Percentiles rank a stretch among this genome's conserved stretches.
These are phyloP conservation scores for Penicillium brasilianum DNA, from an alignment of 2,329 filamentous ascomycete species.

Conservation along the genomic window DNA sequence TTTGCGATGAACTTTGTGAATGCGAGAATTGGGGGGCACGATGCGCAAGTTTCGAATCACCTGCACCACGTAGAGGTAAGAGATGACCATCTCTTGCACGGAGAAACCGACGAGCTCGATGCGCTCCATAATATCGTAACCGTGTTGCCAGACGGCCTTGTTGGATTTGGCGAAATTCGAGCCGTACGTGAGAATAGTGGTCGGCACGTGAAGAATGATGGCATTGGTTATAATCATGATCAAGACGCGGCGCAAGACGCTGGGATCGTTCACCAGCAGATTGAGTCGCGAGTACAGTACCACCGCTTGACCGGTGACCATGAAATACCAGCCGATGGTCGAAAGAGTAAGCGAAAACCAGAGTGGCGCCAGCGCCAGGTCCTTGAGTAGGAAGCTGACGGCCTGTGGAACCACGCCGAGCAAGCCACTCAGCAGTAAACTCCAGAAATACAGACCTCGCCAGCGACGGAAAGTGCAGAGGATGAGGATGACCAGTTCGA, in stretches of 20 bases:
- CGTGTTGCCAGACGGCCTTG: slow-evolving; percentile 37
- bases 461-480: slow-evolving; percentile 2
- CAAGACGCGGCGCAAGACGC: slow-evolving; percentile 13
- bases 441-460: slow-evolving; percentile 13
- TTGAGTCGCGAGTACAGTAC: slow-evolving; percentile 19
- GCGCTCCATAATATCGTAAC: slow-evolving; percentile 20
- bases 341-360: slow-evolving; percentile 42
- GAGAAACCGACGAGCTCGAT: slow-evolving; percentile 23
- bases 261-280: slow-evolving; percentile 16
- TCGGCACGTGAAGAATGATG: slow-evolving; percentile 42
- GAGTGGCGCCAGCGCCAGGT: slow-evolving; percentile 28
- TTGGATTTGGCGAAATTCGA: slow-evolving; percentile 16
- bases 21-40: slow-evolving; percentile 48
- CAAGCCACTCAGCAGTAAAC: slow-evolving; percentile 5
- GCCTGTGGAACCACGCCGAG: slow-evolving; percentile 27
- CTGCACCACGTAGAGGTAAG: slow-evolving; percentile 20
- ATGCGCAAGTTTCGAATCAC: slow-evolving; percentile 46
- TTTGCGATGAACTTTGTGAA: slow-evolving; percentile 30
- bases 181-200: slow-evolving; percentile 57
- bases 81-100: slow-evolving; percentile 22
- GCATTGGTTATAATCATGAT: slow-evolving; percentile 22
- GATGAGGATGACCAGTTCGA: slow-evolving; percentile 8
- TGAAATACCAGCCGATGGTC: slow-evolving; percentile 57
- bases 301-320: slow-evolving; percentile 33
- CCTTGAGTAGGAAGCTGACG: slow-evolving; percentile 39